Evolutionary conservation across 2,329 filamentous ascomycete species (phyloP).

Genomic region (Helotiales sp.): DNA sequence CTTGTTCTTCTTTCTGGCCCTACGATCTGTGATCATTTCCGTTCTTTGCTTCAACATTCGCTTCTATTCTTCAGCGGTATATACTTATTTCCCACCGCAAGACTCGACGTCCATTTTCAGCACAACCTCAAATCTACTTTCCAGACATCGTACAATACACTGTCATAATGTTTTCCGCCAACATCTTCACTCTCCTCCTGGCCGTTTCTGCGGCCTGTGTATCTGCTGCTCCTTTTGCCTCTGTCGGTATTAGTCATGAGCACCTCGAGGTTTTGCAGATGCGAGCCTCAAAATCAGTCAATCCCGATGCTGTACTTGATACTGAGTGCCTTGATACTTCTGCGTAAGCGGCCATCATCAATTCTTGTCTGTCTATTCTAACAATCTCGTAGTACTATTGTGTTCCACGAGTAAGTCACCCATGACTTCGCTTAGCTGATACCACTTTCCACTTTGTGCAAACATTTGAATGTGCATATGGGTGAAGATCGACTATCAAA

Average conservation of each 20-base stretch:
- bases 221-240: conserved; percentile 42
- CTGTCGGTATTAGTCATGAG: conserved; percentile 44
- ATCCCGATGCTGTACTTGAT: conserved; percentile 49
- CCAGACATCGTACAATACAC: neutral
- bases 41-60: conserved; percentile 22
- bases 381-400: conserved; percentile 16
- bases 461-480: neutral
- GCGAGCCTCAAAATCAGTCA: conserved; percentile 47
- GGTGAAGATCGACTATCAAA: neutral
- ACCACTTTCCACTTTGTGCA: neutral
- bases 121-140: neutral
- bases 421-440: neutral
- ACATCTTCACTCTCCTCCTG: conserved; percentile 40
- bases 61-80: conserved; percentile 11
- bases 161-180: conserved; percentile 43
- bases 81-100: conserved; percentile 1
- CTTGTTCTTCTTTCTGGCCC: conserved; percentile 19
- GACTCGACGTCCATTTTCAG: conserved; percentile 15
- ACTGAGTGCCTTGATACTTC: conserved; percentile 50
- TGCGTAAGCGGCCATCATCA: conserved; percentile 43
- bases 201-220: conserved; percentile 40
- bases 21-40: conserved; percentile 31
- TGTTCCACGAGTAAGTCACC: conserved; percentile 23
- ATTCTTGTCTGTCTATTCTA: neutral
- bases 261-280: conserved; percentile 53